phyloP scores from a whole-genome alignment of 345 rosid species.

The Pugionium cornutum region DNA sequence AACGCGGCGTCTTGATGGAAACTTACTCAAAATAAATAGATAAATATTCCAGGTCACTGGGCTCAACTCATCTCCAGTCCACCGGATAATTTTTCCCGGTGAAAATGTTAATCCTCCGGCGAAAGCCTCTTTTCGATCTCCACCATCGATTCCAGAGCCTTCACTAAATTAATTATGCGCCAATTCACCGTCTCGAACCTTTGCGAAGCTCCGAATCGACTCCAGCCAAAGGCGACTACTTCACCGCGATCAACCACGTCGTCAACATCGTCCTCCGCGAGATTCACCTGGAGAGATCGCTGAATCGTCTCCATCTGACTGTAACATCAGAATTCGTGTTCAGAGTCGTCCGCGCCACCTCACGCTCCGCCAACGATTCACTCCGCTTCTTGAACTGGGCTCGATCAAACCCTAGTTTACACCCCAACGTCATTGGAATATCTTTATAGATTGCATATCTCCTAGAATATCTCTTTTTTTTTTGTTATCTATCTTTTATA shows the following conservation, averaged over 20 bases:
- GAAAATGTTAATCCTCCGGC: conserved; percentile 35
- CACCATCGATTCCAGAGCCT: neutral
- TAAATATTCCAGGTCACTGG: conserved; percentile 20
- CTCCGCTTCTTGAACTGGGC: conserved; percentile 92
- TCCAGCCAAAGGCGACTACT: conserved; percentile 66
- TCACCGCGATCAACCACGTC: conserved; percentile 72
- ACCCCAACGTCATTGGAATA: conserved; percentile 52
- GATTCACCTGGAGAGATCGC: conserved; percentile 74
- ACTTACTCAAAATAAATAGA: neutral
- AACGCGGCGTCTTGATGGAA: conserved; percentile 22
- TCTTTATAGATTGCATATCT: too few relatives aligned
- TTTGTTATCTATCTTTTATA: too few relatives aligned
- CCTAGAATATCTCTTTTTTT: too few relatives aligned
- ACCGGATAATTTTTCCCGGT: conserved; percentile 1
- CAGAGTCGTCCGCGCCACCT: conserved; percentile 79
- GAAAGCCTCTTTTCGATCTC: conserved; percentile 11
- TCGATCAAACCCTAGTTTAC: conserved; percentile 50
- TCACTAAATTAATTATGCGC: neutral
- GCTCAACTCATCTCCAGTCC: neutral
- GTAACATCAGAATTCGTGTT: conserved; percentile 75
- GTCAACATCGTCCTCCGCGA: conserved; percentile 79
- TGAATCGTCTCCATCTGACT: conserved; percentile 54
- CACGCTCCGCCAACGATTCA: conserved; percentile 61
- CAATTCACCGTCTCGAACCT: conserved; percentile 24
- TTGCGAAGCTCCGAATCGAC: conserved; percentile 24